A percentile compares a stretch with the other conserved stretches of the same genome.
These are phyloP conservation scores for Luzula sylvatica DNA, from an alignment of 176 grass and related monocot species.

Conservation along the genomic window DNA sequence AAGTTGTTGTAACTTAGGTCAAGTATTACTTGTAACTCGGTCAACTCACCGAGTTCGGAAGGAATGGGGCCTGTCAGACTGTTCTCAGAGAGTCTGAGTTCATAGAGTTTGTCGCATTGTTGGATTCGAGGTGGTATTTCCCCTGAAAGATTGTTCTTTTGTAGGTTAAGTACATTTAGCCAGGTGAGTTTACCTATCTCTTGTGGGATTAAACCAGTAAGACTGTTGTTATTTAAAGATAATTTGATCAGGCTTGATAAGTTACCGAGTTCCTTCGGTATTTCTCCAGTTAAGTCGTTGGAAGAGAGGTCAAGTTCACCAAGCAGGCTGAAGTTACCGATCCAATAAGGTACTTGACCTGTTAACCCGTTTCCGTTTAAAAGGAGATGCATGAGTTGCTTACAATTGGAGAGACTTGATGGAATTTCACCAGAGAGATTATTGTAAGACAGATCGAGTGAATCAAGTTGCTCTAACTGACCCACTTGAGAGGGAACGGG, in stretches of 20 bases:
- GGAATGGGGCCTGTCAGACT: slow-evolving; percentile 51
- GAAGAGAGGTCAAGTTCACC: slow-evolving; percentile 90
- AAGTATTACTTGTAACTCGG: slow-evolving; percentile 83
- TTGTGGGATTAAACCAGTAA: slow-evolving; percentile 54
- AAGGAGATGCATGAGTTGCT: slow-evolving; percentile 55
- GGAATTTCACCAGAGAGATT: slow-evolving; percentile 49
- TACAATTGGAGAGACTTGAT: slow-evolving; percentile 37
- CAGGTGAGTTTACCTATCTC: slow-evolving; percentile 66
- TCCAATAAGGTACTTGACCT: slow-evolving; percentile 45
- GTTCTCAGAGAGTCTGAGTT: slow-evolving; percentile 75
- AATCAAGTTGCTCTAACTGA: slow-evolving; percentile 34
- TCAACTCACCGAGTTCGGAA: slow-evolving; percentile 48
- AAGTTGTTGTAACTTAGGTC: slow-evolving; percentile 68
- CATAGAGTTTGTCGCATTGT: slow-evolving; percentile 78
- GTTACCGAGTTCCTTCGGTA: slow-evolving; percentile 54
- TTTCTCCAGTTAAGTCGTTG: slow-evolving; percentile 37
- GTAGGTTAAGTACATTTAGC: slow-evolving; percentile 72
- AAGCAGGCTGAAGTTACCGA: slow-evolving; percentile 44
- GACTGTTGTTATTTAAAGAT: slow-evolving; percentile 52
- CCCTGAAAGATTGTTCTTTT: slow-evolving; percentile 60
- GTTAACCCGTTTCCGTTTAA: slow-evolving; percentile 57
- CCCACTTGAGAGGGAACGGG: slow-evolving; percentile 47
- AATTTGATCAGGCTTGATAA: slow-evolving; percentile 67
- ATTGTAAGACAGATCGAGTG: slow-evolving; percentile 71
- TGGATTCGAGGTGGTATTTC: slow-evolving; percentile 42